Evolutionary conservation across 108 stramenopile species (phyloP).

Genomic region (Pseudonitzschia delicatissima): DNA sequence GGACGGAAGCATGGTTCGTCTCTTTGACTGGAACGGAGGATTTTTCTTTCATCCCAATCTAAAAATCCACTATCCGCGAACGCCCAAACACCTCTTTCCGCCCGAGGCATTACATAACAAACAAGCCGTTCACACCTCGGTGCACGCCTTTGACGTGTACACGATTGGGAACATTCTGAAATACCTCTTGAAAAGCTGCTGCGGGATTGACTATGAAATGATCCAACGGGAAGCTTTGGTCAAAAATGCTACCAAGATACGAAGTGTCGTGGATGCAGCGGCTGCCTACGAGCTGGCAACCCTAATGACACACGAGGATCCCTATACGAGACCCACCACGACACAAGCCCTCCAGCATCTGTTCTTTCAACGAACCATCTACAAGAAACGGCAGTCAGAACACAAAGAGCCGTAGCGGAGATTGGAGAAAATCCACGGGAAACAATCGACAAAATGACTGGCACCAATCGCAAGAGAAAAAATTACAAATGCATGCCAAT

Average conservation of each 20-base stretch:
- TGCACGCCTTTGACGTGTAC: slow-evolving; percentile 9
- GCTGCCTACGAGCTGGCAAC: neutral
- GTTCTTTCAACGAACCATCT: slow-evolving; percentile 1
- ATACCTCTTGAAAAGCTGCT: neutral
- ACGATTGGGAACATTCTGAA: neutral
- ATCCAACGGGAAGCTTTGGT: neutral
- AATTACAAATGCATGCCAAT: too few species aligned
- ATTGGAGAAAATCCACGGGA: too few species aligned
- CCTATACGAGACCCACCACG: neutral
- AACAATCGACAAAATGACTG: too few species aligned
- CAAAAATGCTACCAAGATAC: neutral
- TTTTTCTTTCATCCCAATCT: neutral
- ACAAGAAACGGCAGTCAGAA: too few species aligned
- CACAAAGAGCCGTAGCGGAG: too few species aligned
- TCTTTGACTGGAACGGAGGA: neutral
- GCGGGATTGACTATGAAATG: neutral
- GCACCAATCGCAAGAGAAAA: too few species aligned
- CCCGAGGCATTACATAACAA: slow-evolving; percentile 3
- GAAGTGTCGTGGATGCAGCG: neutral
- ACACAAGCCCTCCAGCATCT: neutral
- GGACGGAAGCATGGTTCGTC: neutral
- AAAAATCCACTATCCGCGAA: neutral
- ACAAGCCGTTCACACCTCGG: neutral
- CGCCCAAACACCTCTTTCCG: neutral
- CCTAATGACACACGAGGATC: neutral